phyloP scores from a whole-genome alignment of 2,329 filamentous ascomycete species.

The Orbilia brochopaga region DNA sequence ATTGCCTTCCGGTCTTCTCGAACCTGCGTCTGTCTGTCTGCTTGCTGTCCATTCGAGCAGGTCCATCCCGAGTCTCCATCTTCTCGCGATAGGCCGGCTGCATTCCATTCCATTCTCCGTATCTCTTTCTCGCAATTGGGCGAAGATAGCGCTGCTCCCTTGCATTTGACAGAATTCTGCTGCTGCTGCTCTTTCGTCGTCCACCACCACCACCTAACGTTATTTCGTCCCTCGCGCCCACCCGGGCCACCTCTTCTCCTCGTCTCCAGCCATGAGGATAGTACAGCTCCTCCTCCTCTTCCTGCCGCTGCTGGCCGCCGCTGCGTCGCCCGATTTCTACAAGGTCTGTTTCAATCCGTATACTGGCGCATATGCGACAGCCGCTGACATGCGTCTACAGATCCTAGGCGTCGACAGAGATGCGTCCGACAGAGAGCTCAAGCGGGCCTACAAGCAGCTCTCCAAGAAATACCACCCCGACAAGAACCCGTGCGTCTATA shows the following conservation, averaged over 20 bases:
- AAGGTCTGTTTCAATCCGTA: slow-evolving; percentile 10
- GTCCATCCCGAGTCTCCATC: neutral
- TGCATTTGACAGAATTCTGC: too few species aligned
- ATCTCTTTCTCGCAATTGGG: too few species aligned
- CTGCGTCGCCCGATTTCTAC: slow-evolving; percentile 38
- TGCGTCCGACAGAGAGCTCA: slow-evolving; percentile 85
- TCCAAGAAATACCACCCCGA: slow-evolving; percentile 97
- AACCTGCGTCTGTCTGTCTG: neutral
- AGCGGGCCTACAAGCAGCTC: slow-evolving; percentile 86
- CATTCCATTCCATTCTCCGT: slow-evolving; percentile 1
- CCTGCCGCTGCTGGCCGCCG: slow-evolving; percentile 27
- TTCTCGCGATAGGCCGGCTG: neutral
- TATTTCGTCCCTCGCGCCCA: slow-evolving; percentile 21
- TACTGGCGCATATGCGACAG: neutral
- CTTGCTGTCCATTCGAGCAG: neutral
- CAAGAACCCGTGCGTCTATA: slow-evolving; percentile 81
- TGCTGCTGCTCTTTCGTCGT: neutral
- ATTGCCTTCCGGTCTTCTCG: too few species aligned
- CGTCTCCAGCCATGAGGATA: slow-evolving; percentile 27
- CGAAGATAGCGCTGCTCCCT: too few species aligned
- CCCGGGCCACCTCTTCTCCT: slow-evolving; percentile 12
- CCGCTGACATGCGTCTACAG: slow-evolving; percentile 59
- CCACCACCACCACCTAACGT: too few species aligned
- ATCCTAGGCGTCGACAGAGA: slow-evolving; percentile 79
- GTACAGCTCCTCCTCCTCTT: slow-evolving; percentile 37